Percentiles rank a stretch among this genome's conserved stretches.
Evolutionary conservation across 2,329 filamentous ascomycete genomes (phyloP).

Genomic region (Raffaelea ambrosiae): DNA sequence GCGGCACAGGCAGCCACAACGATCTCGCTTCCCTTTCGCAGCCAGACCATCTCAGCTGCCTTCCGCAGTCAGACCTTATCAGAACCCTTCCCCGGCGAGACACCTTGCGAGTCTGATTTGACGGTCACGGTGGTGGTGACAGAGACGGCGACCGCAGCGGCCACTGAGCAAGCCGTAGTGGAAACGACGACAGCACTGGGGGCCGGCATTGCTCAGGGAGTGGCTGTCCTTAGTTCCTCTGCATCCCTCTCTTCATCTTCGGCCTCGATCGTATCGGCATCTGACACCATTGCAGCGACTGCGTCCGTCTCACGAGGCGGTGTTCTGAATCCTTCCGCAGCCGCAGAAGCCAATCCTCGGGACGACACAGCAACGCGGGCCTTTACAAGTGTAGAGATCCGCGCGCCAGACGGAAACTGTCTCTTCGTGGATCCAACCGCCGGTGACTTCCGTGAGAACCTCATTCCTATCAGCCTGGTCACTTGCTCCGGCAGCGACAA

Average conservation of each 20-base stretch:
- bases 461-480: conserved; percentile 39
- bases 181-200: too few species aligned
- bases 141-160: not conserved
- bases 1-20: not conserved
- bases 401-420: conserved; percentile 38
- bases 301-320: conserved; percentile 43
- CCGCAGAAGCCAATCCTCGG: conserved; percentile 37
- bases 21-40: not conserved
- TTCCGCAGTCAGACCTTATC: too few species aligned
- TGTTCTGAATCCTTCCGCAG: conserved; percentile 38
- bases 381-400: conserved; percentile 35
- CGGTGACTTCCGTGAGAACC: conserved; percentile 45
- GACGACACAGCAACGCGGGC: conserved; percentile 38
- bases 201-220: too few species aligned
- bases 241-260: not conserved
- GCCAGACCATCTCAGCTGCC: not conserved
- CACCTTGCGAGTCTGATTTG: not conserved
- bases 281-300: conserved; percentile 22
- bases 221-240: not conserved
- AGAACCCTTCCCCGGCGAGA: not conserved
- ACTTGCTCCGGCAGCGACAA: conserved; percentile 34
- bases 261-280: conserved; percentile 13
- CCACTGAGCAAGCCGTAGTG: too few species aligned
- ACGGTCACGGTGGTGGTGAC: not conserved
- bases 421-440: conserved; percentile 43